Conservation (phyloP, 306 rosid species). For the Quercus parvula region DNA sequence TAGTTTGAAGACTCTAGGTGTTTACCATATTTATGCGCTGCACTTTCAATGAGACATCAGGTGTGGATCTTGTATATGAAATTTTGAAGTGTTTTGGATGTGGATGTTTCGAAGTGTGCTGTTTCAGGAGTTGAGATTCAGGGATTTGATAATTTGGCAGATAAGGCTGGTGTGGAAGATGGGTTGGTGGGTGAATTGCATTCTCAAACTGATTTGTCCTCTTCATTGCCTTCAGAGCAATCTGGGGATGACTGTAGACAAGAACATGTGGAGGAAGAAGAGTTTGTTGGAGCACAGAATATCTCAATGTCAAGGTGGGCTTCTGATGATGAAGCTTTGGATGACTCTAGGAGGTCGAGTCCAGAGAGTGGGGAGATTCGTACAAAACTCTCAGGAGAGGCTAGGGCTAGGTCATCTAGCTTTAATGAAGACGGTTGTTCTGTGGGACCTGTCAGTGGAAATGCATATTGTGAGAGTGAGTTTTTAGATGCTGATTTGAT, state of each 20-base stretch:
- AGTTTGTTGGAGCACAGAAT: constrained; percentile 23
- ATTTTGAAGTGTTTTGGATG: background rate
- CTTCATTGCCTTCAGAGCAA: background rate
- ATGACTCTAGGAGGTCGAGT: constrained; percentile 24
- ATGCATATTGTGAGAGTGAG: constrained; percentile 22
- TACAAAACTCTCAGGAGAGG: constrained; percentile 35
- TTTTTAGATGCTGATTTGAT: background rate
- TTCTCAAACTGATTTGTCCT: constrained; percentile 17
- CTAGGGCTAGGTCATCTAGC: constrained; percentile 33
- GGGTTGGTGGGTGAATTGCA: background rate
- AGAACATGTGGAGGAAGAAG: constrained; percentile 25
- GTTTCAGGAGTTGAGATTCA: background rate
- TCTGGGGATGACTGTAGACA: background rate
- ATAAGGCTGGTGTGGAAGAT: constrained; percentile 10
- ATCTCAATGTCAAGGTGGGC: constrained; percentile 78
- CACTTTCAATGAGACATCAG: no score
- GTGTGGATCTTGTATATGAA: no score
- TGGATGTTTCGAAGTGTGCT: background rate
- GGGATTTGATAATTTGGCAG: background rate
- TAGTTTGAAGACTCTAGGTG: background rate
- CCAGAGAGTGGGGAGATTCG: constrained; percentile 56
- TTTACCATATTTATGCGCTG: no score
- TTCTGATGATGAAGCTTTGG: constrained; percentile 26
- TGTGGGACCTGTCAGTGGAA: constrained; percentile 26
- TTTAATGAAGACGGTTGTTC: constrained; percentile 32